phyloP scores from a whole-genome alignment of 768 basidiomycete species.

The Phaeotremella fagi region DNA sequence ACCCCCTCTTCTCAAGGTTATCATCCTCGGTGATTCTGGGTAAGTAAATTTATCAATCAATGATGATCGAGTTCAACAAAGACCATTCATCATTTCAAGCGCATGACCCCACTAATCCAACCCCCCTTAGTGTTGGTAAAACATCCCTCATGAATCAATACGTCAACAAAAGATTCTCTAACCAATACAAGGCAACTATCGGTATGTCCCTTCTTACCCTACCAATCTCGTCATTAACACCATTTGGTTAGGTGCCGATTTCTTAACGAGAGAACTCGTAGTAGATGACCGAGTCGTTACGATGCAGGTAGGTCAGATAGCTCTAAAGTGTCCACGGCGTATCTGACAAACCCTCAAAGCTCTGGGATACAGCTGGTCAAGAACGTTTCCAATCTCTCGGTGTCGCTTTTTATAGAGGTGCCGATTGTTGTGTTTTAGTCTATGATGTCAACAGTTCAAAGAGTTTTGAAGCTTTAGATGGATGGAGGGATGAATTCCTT shows the following conservation, averaged over 20 bases:
- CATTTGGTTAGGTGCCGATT: conserved; percentile 39
- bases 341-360: conserved; percentile 2
- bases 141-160: conserved; percentile 99
- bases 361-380: conserved; percentile 98
- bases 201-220: conserved; percentile 25
- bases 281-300: conserved; percentile 97
- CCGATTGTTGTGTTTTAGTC: conserved; percentile 97
- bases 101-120: too few relatives aligned
- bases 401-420: conserved; percentile 97
- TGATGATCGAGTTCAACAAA: neutral
- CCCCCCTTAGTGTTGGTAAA: conserved; percentile 83
- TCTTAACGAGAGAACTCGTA: conserved; percentile 94
- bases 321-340: neutral
- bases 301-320: conserved; percentile 71
- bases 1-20: conserved; percentile 60
- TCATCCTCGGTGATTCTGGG: conserved; percentile 84
- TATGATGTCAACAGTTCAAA: conserved; percentile 99
- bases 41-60: conserved; percentile 7
- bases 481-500: conserved; percentile 98
- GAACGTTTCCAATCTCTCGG: conserved; percentile 99
- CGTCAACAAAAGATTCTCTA: conserved; percentile 98
- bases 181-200: conserved; percentile 95
- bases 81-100: too few relatives aligned
- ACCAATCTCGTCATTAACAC: neutral
- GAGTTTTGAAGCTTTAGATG: conserved; percentile 96